Base-by-base conservation (phyloP, 306 rosid genomes). In the Gastrolobium bilobum region DNA sequence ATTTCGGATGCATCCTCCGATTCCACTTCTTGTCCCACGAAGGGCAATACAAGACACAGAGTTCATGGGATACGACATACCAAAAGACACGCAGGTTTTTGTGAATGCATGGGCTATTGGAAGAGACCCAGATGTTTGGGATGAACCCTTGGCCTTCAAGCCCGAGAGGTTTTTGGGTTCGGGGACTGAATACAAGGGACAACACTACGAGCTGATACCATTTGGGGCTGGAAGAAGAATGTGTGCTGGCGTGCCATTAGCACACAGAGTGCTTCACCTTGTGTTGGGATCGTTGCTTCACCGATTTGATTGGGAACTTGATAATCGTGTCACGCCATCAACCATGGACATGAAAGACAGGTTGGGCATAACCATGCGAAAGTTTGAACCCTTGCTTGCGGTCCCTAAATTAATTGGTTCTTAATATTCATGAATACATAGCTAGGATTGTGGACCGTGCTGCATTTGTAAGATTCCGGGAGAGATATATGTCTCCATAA, bases 61-160 rank as follows among this genome's bases (percentile, higher is more conserved):
- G 0, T 88, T 88, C 64, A 84, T 83, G 88, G 87, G 88, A 3
- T 85, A 82, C 77, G 2, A 52, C 6, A 42, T 86, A 29, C 94
- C 94, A 13, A 81, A 81, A 73, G 78, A 83, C 59, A 90, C 92
- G 1, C 90, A 84, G 61, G 90, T 86, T 0, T 85, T 88, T 14
- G 90, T 88, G 56, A 86, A 88, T 39, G 76, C 86, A 0, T 88
- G 89, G 89, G 94, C 94, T 3, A 90, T 90, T 6, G 94, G 94
- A 2, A 85, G 90, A 84, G 91, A 90, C 76, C 81, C 91, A 0
- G 77, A 76, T 43, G 88, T 30, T 11, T 90, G 94, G 94, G 80
- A 80, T 0, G 83, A 89, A 0, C 86, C 90, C 0, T 3, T 39
- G 50, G 4, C 3, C 2, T 90, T 88, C 69, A 86, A 86, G 10